phyloP scores from a whole-genome alignment of 495 filamentous ascomycete genomes.

The Pyrenula massariospora region DNA sequence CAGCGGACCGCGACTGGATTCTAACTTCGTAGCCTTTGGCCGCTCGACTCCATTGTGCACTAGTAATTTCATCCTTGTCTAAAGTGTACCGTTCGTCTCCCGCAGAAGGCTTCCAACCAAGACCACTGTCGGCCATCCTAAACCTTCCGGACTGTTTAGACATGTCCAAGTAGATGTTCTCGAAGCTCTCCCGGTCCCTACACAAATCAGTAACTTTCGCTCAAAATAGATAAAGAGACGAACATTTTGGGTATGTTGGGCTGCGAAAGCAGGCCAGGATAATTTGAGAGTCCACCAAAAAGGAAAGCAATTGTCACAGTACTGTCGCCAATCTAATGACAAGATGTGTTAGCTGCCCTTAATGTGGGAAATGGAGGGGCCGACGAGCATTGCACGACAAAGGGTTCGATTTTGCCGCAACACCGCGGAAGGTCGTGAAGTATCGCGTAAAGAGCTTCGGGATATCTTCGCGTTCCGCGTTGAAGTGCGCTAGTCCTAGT shows the following conservation, averaged over 20 bases:
- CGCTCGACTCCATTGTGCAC: conserved; percentile 91
- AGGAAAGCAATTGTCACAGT: too few species aligned
- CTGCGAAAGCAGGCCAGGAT: too few species aligned
- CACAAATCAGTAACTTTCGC: too few species aligned
- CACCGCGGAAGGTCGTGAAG: too few species aligned
- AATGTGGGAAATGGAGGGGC: too few species aligned
- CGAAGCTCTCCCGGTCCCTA: conserved; percentile 91
- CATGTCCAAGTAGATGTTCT: conserved; percentile 89
- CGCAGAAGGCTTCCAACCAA: conserved; percentile 84
- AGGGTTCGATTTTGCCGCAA: too few species aligned
- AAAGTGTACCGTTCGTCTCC: conserved; percentile 89
- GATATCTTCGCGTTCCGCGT: neutral
- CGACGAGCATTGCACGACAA: too few species aligned
- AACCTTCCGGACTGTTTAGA: conserved; percentile 84
- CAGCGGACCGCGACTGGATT: conserved; percentile 68
- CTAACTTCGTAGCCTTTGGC: conserved; percentile 89
- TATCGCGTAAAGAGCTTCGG: neutral
- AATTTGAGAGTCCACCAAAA: too few species aligned
- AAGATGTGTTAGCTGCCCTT: too few species aligned
- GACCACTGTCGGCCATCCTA: conserved; percentile 80
- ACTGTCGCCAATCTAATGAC: too few species aligned
- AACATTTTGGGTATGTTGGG: too few species aligned
- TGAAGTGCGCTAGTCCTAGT: neutral
- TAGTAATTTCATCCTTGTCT: conserved; percentile 66
- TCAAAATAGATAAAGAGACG: too few species aligned